Evolutionary conservation across 208 protist species (phyloP).

Genomic region (Naegleria fowleri): DNA sequence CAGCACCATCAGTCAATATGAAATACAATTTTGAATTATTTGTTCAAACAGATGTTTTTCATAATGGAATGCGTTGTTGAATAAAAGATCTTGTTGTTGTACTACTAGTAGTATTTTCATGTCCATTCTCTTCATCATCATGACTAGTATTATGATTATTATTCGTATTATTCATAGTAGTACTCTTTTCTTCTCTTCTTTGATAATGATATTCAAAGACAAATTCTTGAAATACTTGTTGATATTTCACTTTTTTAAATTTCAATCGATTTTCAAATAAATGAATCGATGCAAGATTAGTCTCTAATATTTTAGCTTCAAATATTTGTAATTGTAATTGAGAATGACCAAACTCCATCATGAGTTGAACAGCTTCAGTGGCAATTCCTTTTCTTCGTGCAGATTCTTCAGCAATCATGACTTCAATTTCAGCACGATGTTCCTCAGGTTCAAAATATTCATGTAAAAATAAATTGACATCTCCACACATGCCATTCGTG

Average conservation of each 20-base stretch:
- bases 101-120: too few relatives aligned
- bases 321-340: conserved; percentile 60
- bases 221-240: neutral
- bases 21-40: too few relatives aligned
- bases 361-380: conserved; percentile 58
- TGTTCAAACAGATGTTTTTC: too few relatives aligned
- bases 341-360: conserved; percentile 71
- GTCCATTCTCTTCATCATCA: too few relatives aligned
- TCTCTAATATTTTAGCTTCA: conserved; percentile 73
- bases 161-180: too few relatives aligned
- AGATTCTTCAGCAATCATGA: conserved; percentile 70
- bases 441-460: conserved; percentile 27
- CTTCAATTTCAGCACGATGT: conserved; percentile 67
- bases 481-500: conserved; percentile 61
- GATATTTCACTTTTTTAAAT: conserved; percentile 42
- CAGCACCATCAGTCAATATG: too few relatives aligned
- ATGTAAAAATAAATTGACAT: conserved; percentile 77
- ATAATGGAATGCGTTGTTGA: neutral
- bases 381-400: conserved; percentile 65
- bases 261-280: conserved; percentile 62
- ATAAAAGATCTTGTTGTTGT: neutral
- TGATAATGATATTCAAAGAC: neutral
- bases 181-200: too few relatives aligned
- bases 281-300: conserved; percentile 59
- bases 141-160: too few relatives aligned